Evolutionary conservation across 2,329 filamentous ascomycete genomes (phyloP), one percentile per base, ranked within the genome.

Genomic region (Botrytis paeoniae): DNA sequence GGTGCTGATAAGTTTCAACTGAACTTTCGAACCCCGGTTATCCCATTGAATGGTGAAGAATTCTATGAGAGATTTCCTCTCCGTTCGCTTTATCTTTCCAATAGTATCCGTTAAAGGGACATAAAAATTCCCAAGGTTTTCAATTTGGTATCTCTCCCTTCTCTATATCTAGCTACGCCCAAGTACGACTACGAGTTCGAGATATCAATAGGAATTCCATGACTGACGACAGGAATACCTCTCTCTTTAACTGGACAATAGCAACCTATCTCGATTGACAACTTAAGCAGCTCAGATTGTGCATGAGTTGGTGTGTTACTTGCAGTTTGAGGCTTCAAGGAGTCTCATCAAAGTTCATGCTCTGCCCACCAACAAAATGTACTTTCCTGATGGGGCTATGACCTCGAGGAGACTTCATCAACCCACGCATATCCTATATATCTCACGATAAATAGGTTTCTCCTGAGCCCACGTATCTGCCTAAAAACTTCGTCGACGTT

Each of bases 41-140:
- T n/a, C 2, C 22, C 2, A 51, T n/a, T n/a, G 1, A 12, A n/a
- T 51, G 25, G 22, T 14, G 25, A 51, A 14, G 32, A 60, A 20
- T 35, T 60, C 9, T 4, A 25, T 22, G 4, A 51, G 48, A n/a
- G 2, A 51, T 14, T 25, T 6, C 1, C 25, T 51, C 25, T n/a
- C 10, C n/a, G 12, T 4, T n/a, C 25, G 48, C 14, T n/a, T 9
- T 16, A n/a, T n/a, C 12, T 51, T 51, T 16, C 4, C 12, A 51
- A 16, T 16, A 51, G 48, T n/a, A n/a, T 14, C 10, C 1, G 2
- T 7, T n/a, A 25, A n/a, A n/a, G 5, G 0, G 0, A 7, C 4
- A n/a, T 51, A 16, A 16, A n/a, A 3, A 6, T 51, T 14, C 5
- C 3, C 14, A 29, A 29, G 1, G 0, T 6, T n/a, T 0, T n/a